Conservation (phyloP, 2,329 filamentous ascomycete species). For the Endoconidiophora laricicola region DNA sequence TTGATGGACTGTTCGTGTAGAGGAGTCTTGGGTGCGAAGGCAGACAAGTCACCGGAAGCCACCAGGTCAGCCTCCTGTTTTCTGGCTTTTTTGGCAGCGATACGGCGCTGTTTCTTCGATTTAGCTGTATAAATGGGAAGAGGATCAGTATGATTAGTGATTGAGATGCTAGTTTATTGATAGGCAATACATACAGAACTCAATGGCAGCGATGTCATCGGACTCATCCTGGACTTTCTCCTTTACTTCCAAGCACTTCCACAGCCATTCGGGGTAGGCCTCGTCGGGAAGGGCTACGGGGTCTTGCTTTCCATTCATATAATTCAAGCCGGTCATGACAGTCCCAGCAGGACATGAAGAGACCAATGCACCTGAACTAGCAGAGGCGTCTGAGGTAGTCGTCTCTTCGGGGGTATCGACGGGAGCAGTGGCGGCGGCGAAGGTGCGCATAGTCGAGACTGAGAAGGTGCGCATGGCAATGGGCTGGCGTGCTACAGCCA, state of each 20-base stretch:
- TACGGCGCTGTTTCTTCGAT: conserved; percentile 63
- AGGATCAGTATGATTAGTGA: not conserved
- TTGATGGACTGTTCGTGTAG: conserved; percentile 65
- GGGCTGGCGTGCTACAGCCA: conserved; percentile 4
- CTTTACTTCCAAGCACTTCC: conserved; percentile 50
- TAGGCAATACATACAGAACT: conserved; percentile 51
- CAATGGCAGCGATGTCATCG: conserved; percentile 46
- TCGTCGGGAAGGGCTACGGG: conserved; percentile 58
- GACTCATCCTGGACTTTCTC: conserved; percentile 33
- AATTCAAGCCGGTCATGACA: conserved; percentile 57
- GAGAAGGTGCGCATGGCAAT: conserved; percentile 7
- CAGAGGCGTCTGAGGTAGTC: conserved; percentile 16
- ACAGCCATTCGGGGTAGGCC: conserved; percentile 69
- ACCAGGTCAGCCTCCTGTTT: conserved; percentile 40
- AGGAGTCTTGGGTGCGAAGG: conserved; percentile 52
- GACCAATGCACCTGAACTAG: conserved; percentile 15
- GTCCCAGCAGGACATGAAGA: conserved; percentile 48
- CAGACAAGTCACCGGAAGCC: conserved; percentile 48
- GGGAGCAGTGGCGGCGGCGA: not conserved
- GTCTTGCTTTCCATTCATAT: conserved; percentile 54
- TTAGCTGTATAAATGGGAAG: conserved; percentile 38
- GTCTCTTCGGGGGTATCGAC: not conserved
- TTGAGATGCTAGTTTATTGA: not conserved
- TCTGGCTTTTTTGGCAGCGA: conserved; percentile 50
- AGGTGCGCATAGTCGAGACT: conserved; percentile 2